These are phyloP conservation scores for Suillus lakei DNA, from an alignment of 768 basidiomycete genomes.

Conservation along the genomic window DNA sequence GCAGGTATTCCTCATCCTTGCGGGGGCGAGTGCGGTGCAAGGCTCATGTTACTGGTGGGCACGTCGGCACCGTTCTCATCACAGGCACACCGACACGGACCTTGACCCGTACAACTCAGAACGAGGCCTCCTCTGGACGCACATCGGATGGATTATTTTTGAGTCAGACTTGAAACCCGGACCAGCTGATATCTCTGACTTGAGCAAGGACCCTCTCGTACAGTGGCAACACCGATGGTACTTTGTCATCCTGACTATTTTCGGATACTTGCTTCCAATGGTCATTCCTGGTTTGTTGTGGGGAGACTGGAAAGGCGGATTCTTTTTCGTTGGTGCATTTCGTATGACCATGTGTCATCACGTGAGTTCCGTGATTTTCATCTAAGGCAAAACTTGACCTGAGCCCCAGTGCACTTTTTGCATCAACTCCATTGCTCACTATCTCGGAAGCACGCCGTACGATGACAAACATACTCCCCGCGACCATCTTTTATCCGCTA, in stretches of 20 bases:
- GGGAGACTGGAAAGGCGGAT: slow-evolving; percentile 78
- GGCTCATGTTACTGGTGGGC: slow-evolving; percentile 92
- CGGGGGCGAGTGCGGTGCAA: slow-evolving; percentile 83
- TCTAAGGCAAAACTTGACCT: slow-evolving; percentile 4
- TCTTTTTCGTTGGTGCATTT: slow-evolving; percentile 75
- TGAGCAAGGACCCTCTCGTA: slow-evolving; percentile 69
- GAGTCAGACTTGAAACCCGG: slow-evolving; percentile 77
- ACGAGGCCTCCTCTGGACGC: slow-evolving; percentile 79
- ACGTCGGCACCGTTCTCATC: slow-evolving; percentile 81
- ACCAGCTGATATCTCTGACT: slow-evolving; percentile 71
- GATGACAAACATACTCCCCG: slow-evolving; percentile 80
- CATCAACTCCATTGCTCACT: slow-evolving; percentile 89
- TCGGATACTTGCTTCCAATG: slow-evolving; percentile 73
- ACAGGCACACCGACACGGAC: slow-evolving; percentile 85
- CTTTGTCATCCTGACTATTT: slow-evolving; percentile 59
- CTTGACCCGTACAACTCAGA: slow-evolving; percentile 85
- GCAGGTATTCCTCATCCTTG: slow-evolving; percentile 70
- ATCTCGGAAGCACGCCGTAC: slow-evolving; percentile 79
- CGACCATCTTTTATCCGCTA: slow-evolving; percentile 80
- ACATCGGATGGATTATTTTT: slow-evolving; percentile 86
- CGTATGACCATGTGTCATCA: slow-evolving; percentile 82
- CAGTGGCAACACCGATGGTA: slow-evolving; percentile 83
- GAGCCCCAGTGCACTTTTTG: slow-evolving; percentile 77
- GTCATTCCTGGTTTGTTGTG: slow-evolving; percentile 72
- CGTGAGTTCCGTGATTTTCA: slow-evolving; percentile 47